These are phyloP conservation scores for Cladosporium austrohemisphaericum DNA, from an alignment of 2,329 filamentous ascomycete species.

Conservation along the genomic window DNA sequence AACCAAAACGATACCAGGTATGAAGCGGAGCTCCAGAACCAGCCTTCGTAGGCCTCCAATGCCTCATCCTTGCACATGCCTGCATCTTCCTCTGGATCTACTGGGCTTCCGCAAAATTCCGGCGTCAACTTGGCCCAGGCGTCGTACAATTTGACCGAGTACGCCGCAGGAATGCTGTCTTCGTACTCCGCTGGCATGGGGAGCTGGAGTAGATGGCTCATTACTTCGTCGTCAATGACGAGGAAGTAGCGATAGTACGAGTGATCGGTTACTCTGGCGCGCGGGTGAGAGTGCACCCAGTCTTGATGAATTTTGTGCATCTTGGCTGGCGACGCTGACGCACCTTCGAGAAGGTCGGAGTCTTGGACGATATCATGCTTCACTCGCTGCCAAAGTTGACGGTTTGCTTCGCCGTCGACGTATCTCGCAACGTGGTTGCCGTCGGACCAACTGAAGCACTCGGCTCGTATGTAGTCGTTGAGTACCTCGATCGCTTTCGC, in stretches of 20 bases:
- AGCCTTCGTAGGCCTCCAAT: not conserved
- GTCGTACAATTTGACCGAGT: slow-evolving; percentile 4
- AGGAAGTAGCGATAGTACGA: slow-evolving; percentile 5
- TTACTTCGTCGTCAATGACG: slow-evolving; percentile 5
- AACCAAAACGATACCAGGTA: not conserved
- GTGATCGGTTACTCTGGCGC: not conserved
- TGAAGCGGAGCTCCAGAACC: not conserved
- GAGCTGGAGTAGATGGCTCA: slow-evolving; percentile 3
- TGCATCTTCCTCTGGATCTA: not conserved
- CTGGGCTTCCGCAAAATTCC: not conserved
- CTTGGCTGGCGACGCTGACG: not conserved
- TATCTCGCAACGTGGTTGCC: not conserved
- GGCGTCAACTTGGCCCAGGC: not conserved
- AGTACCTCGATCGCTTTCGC: not conserved
- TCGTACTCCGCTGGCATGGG: slow-evolving; percentile 1
- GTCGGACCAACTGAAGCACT: not conserved
- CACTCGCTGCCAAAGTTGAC: slow-evolving; percentile 1
- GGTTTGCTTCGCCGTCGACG: slow-evolving; percentile 1
- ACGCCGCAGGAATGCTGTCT: not conserved
- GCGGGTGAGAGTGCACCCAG: slow-evolving; percentile 2
- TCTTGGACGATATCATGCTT: not conserved
- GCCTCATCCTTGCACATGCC: not conserved
- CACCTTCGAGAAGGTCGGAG: not conserved
- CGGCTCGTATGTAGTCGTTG: not conserved
- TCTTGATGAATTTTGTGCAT: not conserved